Base-by-base conservation (phyloP, 805 yeast species). In the Danielozyma ontarioensis region DNA sequence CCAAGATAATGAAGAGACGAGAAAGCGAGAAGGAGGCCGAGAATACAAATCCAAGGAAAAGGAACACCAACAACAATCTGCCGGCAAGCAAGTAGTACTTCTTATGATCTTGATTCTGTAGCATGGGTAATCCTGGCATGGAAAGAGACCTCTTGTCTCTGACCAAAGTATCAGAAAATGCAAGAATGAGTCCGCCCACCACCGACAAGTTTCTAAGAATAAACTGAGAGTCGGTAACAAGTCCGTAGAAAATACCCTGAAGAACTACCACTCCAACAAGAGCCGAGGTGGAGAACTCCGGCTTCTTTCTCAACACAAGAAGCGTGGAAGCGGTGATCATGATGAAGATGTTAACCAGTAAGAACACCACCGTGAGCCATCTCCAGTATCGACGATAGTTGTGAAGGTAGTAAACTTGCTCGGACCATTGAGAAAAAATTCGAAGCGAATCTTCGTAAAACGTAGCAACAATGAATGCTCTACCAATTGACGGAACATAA, bases 391-490 rank as follows among this genome's bases (percentile, higher is more conserved):
- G 85, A 55, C 95, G 78, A 67, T 78, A 83, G 46, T 78, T 77
- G 66, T 84, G 74, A 46, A 93, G 69, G 58, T 83, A 90, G 57
- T 77, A 83, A 16, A 86, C 85, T 61, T 90, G 98, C 50, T 86
- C 95, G 23, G 72, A 59, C 97, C 97, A 90, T 64, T 89, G 97
- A 4, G 87, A 64, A 33, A 79, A 47, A 50, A 90, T 85, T 58
- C 98, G 75, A 33, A 81, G 55, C 3, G 95, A 75, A 53, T 93
- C 97, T 62, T 90, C 97, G 45, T 78, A 76, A 55, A 89, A 90
- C 0, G 97, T 93, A 31, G 95, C 95, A 35, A 90, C 96, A 41
- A 90, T 89, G 44, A 89, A 75, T 40, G 85, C 78, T 37, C 97
- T 73, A 25, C 96, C 97, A 48, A 90, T 76, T 15, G 79, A 78